These are phyloP conservation scores for Starmerella floris DNA, from an alignment of 805 yeast species.

Conservation along the genomic window DNA sequence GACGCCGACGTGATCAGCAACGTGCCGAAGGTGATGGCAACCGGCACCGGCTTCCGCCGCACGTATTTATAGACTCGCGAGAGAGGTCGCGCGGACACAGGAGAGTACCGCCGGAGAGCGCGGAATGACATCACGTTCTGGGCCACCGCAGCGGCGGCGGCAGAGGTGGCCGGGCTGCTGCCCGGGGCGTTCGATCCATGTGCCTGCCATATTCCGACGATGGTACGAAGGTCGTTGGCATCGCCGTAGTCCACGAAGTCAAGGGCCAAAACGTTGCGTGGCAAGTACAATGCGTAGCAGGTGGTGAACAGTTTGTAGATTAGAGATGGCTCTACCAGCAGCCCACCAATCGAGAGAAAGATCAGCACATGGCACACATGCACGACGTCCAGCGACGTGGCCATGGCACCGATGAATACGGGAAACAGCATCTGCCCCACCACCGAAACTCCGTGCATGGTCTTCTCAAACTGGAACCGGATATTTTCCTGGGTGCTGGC, in stretches of 20 bases:
- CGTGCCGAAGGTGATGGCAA: conserved; percentile 17
- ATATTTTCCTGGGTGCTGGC: conserved; percentile 19
- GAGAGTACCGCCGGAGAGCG: not conserved
- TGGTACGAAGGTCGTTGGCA: conserved; percentile 8
- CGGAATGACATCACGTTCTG: not conserved
- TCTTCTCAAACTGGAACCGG: conserved; percentile 9
- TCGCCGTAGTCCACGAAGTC: not conserved
- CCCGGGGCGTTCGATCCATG: conserved; percentile 4
- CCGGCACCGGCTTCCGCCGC: conserved; percentile 19
- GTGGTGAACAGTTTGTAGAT: conserved; percentile 19
- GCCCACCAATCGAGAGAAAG: conserved; percentile 6
- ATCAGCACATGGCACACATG: conserved; percentile 7
- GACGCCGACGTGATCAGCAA: conserved; percentile 15
- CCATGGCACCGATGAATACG: conserved; percentile 8
- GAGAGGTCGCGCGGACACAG: conserved; percentile 10
- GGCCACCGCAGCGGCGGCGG: not conserved
- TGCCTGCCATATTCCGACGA: conserved; percentile 15
- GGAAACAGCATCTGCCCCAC: conserved; percentile 12
- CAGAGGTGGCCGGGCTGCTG: not conserved
- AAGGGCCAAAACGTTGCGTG: conserved; percentile 11
- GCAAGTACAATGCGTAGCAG: conserved; percentile 22
- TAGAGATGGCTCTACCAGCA: conserved; percentile 16
- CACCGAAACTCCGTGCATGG: conserved; percentile 12
- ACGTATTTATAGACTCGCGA: conserved; percentile 14
- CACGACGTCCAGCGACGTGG: conserved; percentile 2